Conservation (phyloP, 2,329 filamentous ascomycete genomes). For the Alternaria consortialis region DNA sequence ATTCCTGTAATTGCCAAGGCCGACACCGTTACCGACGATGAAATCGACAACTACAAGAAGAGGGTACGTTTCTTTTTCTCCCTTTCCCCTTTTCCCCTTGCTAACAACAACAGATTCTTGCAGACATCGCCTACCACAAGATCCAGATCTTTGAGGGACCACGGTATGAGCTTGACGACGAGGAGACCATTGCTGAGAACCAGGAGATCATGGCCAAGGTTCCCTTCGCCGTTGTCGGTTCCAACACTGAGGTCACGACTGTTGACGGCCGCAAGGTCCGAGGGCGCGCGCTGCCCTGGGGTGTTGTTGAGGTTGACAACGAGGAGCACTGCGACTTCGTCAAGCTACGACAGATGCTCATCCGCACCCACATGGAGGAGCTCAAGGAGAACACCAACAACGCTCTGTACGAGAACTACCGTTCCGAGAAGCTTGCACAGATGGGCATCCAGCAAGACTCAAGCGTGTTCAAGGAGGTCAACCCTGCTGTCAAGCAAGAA, state of each 20-base stretch:
- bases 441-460: slow-evolving; percentile 99
- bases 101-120: slow-evolving; percentile 75
- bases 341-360: slow-evolving; percentile 99
- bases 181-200: slow-evolving; percentile 99
- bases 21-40: slow-evolving; percentile 96
- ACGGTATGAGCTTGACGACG: slow-evolving; percentile 97
- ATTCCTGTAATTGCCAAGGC: slow-evolving; percentile 99
- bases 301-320: slow-evolving; percentile 98
- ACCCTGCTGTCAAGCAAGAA: slow-evolving; percentile 99
- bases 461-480: slow-evolving; percentile 99
- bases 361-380: slow-evolving; percentile 99
- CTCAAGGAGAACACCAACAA: slow-evolving; percentile 99
- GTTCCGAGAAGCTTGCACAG: slow-evolving; percentile 96
- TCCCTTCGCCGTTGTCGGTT: slow-evolving; percentile 96
- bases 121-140: slow-evolving; percentile 95
- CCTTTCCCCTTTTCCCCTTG: background rate
- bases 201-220: slow-evolving; percentile 99
- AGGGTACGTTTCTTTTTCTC: slow-evolving; percentile 71
- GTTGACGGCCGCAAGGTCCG: slow-evolving; percentile 94
- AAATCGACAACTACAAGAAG: slow-evolving; percentile 93
- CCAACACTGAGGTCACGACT: slow-evolving; percentile 91
- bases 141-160: slow-evolving; percentile 99
- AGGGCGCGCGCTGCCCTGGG: slow-evolving; percentile 96
- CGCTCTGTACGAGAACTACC: slow-evolving; percentile 98
- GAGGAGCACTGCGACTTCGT: slow-evolving; percentile 99